Conservation (phyloP, 805 yeast genomes). For the Candida nanaspora region DNA sequence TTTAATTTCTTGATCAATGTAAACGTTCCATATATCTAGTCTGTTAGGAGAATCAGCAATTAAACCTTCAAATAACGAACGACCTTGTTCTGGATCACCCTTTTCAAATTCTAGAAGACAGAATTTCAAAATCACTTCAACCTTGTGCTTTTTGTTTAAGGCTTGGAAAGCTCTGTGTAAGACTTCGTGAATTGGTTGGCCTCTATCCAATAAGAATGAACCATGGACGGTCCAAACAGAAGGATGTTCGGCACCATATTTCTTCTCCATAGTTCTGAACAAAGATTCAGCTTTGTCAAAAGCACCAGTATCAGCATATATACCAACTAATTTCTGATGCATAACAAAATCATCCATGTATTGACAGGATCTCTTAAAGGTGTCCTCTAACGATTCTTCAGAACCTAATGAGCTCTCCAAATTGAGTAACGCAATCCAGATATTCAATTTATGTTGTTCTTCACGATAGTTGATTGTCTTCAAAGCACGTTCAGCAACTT, state of each 20-base stretch:
- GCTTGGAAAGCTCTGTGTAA: constrained; percentile 67
- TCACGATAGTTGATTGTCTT: constrained; percentile 86
- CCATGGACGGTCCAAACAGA: constrained; percentile 82
- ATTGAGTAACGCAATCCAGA: constrained; percentile 93
- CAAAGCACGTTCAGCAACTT: constrained; percentile 86
- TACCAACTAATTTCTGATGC: constrained; percentile 72
- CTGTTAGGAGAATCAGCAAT: constrained; percentile 86
- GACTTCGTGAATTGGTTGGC: constrained; percentile 54
- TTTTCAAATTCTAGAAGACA: constrained; percentile 80
- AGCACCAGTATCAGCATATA: constrained; percentile 70
- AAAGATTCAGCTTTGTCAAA: constrained; percentile 60
- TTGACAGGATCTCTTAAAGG: constrained; percentile 79
- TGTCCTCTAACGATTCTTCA: constrained; percentile 70
- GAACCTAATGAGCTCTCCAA: constrained; percentile 92
- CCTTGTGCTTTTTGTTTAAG: constrained; percentile 64
- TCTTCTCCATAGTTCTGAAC: constrained; percentile 64
- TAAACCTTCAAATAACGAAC: constrained; percentile 90
- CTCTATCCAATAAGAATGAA: constrained; percentile 59
- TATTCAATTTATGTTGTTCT: constrained; percentile 86
- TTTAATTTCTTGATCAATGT: constrained; percentile 88
- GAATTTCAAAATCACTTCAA: constrained; percentile 79
- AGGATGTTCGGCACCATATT: constrained; percentile 63
- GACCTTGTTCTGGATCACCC: constrained; percentile 92
- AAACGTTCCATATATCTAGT: constrained; percentile 91
- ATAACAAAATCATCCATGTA: constrained; percentile 84